These are phyloP conservation scores for Spatholobus suberectus DNA, from an alignment of 306 rosid genomes.

Conservation along the genomic window DNA sequence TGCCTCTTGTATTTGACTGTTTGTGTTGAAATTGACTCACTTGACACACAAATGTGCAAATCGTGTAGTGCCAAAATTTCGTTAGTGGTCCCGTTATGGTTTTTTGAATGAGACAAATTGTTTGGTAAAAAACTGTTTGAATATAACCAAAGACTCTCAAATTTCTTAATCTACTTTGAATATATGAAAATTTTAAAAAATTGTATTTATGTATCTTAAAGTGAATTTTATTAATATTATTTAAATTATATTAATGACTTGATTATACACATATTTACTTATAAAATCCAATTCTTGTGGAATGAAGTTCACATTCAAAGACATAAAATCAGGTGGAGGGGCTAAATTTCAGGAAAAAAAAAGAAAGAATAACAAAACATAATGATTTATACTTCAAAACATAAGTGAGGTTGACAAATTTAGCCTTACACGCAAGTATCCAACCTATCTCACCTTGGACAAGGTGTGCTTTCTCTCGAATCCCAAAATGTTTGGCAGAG, in stretches of 20 bases:
- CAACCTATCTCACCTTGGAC: no score
- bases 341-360: no score
- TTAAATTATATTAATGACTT: background rate
- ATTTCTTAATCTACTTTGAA: background rate
- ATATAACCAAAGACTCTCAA: background rate
- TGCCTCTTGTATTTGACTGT: background rate
- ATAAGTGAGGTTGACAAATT: no score
- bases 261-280: background rate
- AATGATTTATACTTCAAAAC: no score
- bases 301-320: no score
- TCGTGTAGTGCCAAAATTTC: background rate
- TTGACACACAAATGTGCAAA: background rate
- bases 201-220: background rate
- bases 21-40: conserved; percentile 1
- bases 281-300: no score
- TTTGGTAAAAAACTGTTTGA: background rate
- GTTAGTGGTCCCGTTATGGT: background rate
- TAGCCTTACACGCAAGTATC: no score
- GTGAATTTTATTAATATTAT: background rate
- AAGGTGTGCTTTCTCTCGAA: no score
- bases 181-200: background rate
- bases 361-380: no score
- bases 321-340: no score
- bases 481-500: no score
- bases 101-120: conserved; percentile 1